These are phyloP conservation scores for Acer negundo DNA, from an alignment of 345 rosid species.

Conservation along the genomic window DNA sequence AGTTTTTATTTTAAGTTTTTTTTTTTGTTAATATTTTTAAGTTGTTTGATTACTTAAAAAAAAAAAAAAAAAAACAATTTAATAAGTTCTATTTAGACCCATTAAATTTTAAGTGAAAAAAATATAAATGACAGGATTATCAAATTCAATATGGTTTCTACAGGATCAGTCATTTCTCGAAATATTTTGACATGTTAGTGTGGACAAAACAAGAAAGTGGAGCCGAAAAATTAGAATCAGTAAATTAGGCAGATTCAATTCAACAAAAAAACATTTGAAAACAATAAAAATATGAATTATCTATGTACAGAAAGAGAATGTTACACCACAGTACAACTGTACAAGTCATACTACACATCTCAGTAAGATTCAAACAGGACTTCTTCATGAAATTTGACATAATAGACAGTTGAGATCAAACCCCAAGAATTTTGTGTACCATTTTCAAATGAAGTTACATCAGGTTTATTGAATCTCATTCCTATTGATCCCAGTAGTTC, in stretches of 20 bases:
- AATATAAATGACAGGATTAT: no score
- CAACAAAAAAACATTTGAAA: background rate
- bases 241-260: background rate
- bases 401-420: background rate
- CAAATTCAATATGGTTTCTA: no score
- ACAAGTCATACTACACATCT: background rate
- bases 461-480: background rate
- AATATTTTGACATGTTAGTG: no score
- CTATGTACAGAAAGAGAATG: background rate
- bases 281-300: background rate
- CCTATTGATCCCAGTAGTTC: conserved; percentile 55
- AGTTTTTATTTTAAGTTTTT: no score
- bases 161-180: no score
- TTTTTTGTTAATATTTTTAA: no score
- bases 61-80: no score
- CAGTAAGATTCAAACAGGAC: background rate
- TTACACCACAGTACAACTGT: background rate
- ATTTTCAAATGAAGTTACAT: background rate
- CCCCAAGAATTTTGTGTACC: background rate
- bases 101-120: no score
- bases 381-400: background rate
- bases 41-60: no score
- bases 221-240: background rate
- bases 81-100: no score
- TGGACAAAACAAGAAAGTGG: no score